Conservation (phyloP, 2,329 filamentous ascomycete genomes). For the Talaromyces sp. region DNA sequence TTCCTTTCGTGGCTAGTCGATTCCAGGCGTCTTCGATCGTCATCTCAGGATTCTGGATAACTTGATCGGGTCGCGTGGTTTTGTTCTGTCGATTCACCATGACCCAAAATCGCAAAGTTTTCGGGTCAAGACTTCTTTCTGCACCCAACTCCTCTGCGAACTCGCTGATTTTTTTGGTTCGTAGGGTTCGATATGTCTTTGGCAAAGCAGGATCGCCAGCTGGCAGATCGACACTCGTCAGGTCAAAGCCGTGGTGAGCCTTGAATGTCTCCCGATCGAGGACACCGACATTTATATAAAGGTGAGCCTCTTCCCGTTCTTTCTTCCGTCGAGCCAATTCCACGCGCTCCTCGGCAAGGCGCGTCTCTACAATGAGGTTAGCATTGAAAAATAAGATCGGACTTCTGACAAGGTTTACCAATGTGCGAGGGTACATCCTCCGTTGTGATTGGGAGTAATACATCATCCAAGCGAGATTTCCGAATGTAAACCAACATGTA, state of each 20-base stretch:
- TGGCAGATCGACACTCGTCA: constrained; percentile 63
- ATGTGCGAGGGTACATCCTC: constrained; percentile 78
- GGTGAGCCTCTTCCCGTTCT: constrained; percentile 88
- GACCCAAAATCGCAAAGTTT: constrained; percentile 77
- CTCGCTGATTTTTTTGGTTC: constrained; percentile 69
- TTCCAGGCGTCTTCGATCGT: constrained; percentile 69
- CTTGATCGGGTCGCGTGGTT: constrained; percentile 84
- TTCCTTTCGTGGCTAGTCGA: constrained; percentile 64
- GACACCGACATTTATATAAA: constrained; percentile 81
- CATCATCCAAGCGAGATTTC: constrained; percentile 74
- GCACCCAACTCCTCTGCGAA: constrained; percentile 66
- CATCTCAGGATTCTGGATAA: constrained; percentile 70
- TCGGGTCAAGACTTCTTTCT: constrained; percentile 63
- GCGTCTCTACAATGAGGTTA: constrained; percentile 49
- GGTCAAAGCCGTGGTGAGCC: constrained; percentile 75
- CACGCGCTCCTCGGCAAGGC: constrained; percentile 76
- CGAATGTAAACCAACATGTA: constrained; percentile 99
- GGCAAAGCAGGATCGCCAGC: constrained; percentile 64
- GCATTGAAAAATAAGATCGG: background rate
- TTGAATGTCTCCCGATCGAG: constrained; percentile 78
- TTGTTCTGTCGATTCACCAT: constrained; percentile 99
- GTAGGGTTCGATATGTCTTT: constrained; percentile 65
- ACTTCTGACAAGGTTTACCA: constrained; percentile 44
- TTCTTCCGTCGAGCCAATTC: constrained; percentile 71
- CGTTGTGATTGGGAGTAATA: constrained; percentile 70